Conservation (phyloP, 2,329 filamentous ascomycete genomes). For the Chalara sp. region DNA sequence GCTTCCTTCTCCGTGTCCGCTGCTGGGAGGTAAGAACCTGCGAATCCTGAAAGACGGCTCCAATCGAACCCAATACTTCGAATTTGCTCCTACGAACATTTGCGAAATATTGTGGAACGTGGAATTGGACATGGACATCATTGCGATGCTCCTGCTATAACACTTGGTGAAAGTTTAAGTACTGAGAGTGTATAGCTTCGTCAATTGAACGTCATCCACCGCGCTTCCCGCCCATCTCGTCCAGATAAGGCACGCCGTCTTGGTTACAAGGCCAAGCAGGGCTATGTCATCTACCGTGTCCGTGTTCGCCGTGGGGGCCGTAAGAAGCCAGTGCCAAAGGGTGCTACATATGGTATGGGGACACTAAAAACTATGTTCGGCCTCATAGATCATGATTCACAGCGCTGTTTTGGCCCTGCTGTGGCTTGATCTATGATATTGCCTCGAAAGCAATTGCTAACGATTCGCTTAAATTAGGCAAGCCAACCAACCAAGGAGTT, state of each 20-base stretch:
- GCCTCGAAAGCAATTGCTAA: too few species aligned
- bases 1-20: conserved; percentile 98
- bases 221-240: conserved; percentile 93
- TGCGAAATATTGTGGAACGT: conserved; percentile 20
- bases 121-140: conserved; percentile 25
- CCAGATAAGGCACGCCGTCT: conserved; percentile 99
- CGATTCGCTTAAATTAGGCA: conserved; percentile 54
- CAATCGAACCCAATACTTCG: conserved; percentile 25
- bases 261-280: conserved; percentile 99
- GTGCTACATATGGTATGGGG: conserved; percentile 94
- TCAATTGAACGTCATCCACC: conserved; percentile 99
- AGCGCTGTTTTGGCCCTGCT: too few species aligned
- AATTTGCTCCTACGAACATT: conserved; percentile 22
- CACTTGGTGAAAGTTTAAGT: conserved; percentile 88
- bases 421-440: too few species aligned
- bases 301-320: conserved; percentile 97
- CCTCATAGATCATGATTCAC: neutral
- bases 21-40: conserved; percentile 93
- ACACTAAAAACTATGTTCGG: neutral
- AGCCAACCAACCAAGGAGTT: conserved; percentile 99
- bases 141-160: conserved; percentile 61
- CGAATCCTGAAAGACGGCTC: conserved; percentile 27
- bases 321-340: conserved; percentile 94
- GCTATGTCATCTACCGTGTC: conserved; percentile 99
- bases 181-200: conserved; percentile 99